Base-by-base conservation (phyloP, 73 alveolate species). In the Diophrys appendiculata region DNA sequence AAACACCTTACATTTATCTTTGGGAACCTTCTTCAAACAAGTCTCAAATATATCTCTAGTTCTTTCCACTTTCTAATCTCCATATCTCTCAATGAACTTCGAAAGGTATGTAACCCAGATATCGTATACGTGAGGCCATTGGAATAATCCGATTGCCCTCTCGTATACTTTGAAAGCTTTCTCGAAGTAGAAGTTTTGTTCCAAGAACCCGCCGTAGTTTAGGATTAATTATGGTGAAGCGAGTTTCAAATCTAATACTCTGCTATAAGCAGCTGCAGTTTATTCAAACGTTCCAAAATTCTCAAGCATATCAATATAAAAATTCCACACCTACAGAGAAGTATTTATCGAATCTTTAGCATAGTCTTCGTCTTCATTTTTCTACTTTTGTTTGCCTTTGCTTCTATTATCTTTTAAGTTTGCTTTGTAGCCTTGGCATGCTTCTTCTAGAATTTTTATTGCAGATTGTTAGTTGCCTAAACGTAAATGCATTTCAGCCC, bases 51-150 rank as follows among this genome's bases (percentile, higher is more conserved):
- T 77, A 74, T 96, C 99, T 88, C 99, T 91, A 54, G 96, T 88
- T 84, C 98, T 87, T 88, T 97, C 99, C n/a, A 94, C 90, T 78
- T 94, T 97, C n/a, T 86, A 69, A 18, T 93, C 98, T 69, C 89
- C 91, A 84, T 89, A 95, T 54, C 93, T 76, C 33, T 87, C 90
- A 18, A 91, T 86, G 70, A 91, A 88, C 60, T 83, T 75, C 14
- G 91, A 77, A 25, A 93, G 55, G 43, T 93, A 93, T 27, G 78
- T 65, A 52, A 92, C 76, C 96, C 97, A 93, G 5, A 93, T 65
- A 34, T 93, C 98, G 73, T 93, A 91, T 0, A 77, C 64, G 67
- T 89, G 93, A 22, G 98, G 98, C 95, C 95, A 93, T n/a, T 33
- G 35, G 75, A 93, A 93, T 52, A 77, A 52, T 33, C 35, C 34